phyloP scores from a whole-genome alignment of 306 rosid genomes.

The Abrus precatorius region DNA sequence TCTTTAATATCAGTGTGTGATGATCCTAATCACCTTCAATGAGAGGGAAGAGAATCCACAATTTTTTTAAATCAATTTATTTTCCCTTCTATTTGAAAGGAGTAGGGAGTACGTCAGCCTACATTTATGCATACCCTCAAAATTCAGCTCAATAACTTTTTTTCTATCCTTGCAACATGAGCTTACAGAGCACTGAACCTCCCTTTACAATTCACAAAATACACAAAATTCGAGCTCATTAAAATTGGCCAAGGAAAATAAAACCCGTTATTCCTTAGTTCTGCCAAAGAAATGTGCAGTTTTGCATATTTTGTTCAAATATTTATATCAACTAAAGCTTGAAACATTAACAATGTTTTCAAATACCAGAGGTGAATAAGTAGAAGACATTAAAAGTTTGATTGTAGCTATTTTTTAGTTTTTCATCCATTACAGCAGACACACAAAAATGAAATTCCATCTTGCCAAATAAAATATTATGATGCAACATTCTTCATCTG shows the following conservation, averaged over 20 bases:
- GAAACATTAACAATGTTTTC: background rate
- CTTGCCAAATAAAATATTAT: background rate
- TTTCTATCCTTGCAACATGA: background rate
- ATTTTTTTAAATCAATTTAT: background rate
- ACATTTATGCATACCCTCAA: background rate
- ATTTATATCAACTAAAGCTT: constrained; percentile 10
- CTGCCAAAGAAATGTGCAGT: background rate
- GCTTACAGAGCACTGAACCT: background rate
- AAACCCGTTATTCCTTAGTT: background rate
- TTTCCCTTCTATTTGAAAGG: background rate
- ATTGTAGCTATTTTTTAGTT: background rate
- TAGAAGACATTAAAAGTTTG: constrained; percentile 3
- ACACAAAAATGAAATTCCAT: background rate
- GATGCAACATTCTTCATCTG: background rate
- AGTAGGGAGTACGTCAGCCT: background rate
- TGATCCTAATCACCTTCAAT: constrained; percentile 22
- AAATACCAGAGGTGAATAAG: background rate
- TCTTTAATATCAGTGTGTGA: background rate
- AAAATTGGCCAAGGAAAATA: constrained; percentile 21
- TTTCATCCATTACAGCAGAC: background rate
- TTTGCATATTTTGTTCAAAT: background rate
- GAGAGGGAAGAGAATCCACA: background rate
- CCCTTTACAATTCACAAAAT: constrained; percentile 15
- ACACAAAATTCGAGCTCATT: background rate
- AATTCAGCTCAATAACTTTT: background rate